phyloP scores from a whole-genome alignment of 2,329 filamentous ascomycete species.

The Helminthosporium solani region DNA sequence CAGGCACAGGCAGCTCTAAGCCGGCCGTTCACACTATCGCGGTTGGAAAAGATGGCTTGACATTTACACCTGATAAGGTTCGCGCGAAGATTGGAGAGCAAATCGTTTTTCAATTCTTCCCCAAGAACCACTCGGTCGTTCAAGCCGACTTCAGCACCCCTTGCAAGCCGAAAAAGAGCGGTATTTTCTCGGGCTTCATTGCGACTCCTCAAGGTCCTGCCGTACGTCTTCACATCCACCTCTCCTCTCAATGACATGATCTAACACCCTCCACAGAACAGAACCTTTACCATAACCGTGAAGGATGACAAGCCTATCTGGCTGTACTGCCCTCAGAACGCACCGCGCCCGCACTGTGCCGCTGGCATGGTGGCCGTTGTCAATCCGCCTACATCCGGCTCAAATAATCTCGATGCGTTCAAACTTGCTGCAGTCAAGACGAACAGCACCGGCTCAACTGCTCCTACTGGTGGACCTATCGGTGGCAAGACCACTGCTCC shows the following conservation, averaged over 20 bases:
- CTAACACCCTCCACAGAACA: constrained; percentile 9
- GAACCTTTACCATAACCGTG: constrained; percentile 28
- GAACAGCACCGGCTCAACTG: constrained; percentile 11
- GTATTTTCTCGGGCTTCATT: constrained; percentile 31
- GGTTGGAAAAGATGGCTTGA: constrained; percentile 26
- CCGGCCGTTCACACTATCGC: constrained; percentile 22
- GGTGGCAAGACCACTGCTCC: constrained; percentile 12
- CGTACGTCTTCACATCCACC: constrained; percentile 7
- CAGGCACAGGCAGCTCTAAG: constrained; percentile 7
- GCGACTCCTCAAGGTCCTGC: constrained; percentile 13
- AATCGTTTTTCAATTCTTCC: constrained; percentile 31
- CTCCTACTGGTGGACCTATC: constrained; percentile 6
- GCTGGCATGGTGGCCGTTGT: constrained; percentile 34
- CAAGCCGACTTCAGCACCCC: constrained; percentile 26
- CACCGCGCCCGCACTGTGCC: constrained; percentile 33
- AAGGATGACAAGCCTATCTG: constrained; percentile 29
- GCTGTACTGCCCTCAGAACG: constrained; percentile 50
- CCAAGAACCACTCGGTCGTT: constrained; percentile 31
- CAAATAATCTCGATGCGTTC: constrained; percentile 22
- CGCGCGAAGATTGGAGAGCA: constrained; percentile 24
- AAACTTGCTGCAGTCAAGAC: constrained; percentile 12
- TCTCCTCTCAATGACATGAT: neutral
- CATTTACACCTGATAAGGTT: constrained; percentile 29
- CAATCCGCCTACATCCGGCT: constrained; percentile 21
- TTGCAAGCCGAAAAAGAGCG: constrained; percentile 33